These are phyloP conservation scores for Paramecium caudatum DNA, from an alignment of 73 alveolate species.

Conservation along the genomic window DNA sequence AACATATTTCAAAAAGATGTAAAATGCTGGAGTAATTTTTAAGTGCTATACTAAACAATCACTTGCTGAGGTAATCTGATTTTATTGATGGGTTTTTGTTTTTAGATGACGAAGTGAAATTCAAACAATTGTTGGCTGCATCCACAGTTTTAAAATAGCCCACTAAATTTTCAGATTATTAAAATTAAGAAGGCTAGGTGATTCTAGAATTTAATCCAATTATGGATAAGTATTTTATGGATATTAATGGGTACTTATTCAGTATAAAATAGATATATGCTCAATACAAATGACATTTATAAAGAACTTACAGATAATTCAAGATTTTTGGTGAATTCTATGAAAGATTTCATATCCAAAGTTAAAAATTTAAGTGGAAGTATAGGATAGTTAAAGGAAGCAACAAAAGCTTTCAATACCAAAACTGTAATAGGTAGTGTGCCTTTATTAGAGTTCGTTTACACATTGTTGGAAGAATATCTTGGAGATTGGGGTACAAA, in stretches of 20 bases:
- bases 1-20: constrained; percentile 54
- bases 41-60: constrained; percentile 52
- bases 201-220: constrained; percentile 19
- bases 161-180: constrained; percentile 5
- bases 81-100: constrained; percentile 51
- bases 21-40: constrained; percentile 56
- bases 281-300: constrained; percentile 42
- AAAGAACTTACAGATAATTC: constrained; percentile 54
- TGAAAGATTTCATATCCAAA: constrained; percentile 30
- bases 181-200: constrained; percentile 3
- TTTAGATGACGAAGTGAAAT: constrained; percentile 36
- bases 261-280: neutral
- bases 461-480: constrained; percentile 9
- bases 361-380: neutral
- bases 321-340: neutral
- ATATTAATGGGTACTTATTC: neutral
- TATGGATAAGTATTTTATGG: constrained; percentile 36
- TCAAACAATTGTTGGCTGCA: constrained; percentile 31
- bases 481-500: constrained; percentile 28
- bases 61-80: constrained; percentile 9
- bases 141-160: constrained; percentile 24
- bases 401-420: constrained; percentile 4
- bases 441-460: constrained; percentile 28
- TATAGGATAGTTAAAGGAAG: neutral
- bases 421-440: constrained; percentile 46